A percentile compares a stretch with the other conserved stretches of the same genome.
These are phyloP conservation scores for Auxenochlorella pyrenoidosa DNA, from an alignment of 139 green algal species.

Conservation along the genomic window DNA sequence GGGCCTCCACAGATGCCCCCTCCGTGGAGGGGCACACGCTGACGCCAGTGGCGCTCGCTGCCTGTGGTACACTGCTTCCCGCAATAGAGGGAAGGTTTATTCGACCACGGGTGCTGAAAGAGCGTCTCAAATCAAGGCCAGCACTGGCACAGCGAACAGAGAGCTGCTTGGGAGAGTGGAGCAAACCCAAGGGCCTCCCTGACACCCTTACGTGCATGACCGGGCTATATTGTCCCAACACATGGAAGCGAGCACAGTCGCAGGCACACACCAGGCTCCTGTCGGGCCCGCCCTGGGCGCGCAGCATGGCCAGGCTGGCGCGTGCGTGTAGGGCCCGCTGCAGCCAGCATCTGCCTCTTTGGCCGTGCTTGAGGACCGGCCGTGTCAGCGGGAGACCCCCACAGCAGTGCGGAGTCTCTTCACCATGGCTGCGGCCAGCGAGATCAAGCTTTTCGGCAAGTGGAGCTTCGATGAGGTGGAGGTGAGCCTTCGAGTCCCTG, in stretches of 20 bases:
- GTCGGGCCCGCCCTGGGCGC: not conserved
- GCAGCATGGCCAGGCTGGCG: not conserved
- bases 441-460: conserved; percentile 94
- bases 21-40: too few species aligned
- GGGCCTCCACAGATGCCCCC: too few species aligned
- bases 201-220: too few species aligned
- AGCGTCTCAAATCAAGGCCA: too few species aligned
- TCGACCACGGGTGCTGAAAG: too few species aligned
- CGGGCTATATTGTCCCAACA: too few species aligned
- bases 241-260: too few species aligned
- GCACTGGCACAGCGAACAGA: too few species aligned
- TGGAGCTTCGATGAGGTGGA: conserved; percentile 97
- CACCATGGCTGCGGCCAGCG: not conserved
- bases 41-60: too few species aligned
- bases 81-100: too few species aligned
- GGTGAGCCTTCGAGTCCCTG: conserved; percentile 60
- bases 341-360: not conserved
- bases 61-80: too few species aligned
- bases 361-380: conserved; percentile 4
- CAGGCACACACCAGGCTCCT: not conserved
- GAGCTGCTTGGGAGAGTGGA: not conserved
- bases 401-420: not conserved
- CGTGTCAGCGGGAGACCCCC: not conserved
- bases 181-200: not conserved
- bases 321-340: not conserved